A percentile compares a stretch with the other conserved stretches of the same genome.
These are phyloP conservation scores for Lanmaoa pseudosensibilis DNA, from an alignment of 768 basidiomycete genomes.

Conservation along the genomic window DNA sequence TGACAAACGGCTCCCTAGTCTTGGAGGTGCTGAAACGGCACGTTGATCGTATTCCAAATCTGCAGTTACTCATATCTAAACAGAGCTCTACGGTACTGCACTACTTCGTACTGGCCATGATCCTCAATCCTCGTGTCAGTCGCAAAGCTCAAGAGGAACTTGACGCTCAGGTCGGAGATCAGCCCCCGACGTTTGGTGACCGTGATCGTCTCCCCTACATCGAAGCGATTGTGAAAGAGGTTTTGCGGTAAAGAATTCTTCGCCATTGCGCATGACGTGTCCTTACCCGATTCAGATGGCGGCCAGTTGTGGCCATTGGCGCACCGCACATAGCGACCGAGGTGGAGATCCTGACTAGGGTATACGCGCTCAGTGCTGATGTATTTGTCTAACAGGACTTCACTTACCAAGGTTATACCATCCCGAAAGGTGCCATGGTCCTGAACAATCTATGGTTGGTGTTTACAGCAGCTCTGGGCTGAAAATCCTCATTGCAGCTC, in stretches of 20 bases:
- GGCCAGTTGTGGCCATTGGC: constrained; percentile 6
- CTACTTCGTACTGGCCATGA: constrained; percentile 7
- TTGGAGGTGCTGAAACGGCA: constrained; percentile 10
- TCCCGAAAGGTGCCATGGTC: constrained; percentile 7
- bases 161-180: constrained; percentile 1
- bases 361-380: neutral
- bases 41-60: neutral
- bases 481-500: neutral
- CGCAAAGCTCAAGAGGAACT: constrained; percentile 6
- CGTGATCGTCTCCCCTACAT: constrained; percentile 8
- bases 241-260: neutral
- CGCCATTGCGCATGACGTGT: neutral
- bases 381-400: neutral
- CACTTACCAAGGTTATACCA: neutral
- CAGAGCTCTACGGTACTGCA: constrained; percentile 7
- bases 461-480: neutral
- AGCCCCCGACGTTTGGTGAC: constrained; percentile 8
- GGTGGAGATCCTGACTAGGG: neutral
- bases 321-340: constrained; percentile 6
- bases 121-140: constrained; percentile 2
- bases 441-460: constrained; percentile 1
- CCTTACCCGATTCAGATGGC: constrained; percentile 3
- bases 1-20: neutral
- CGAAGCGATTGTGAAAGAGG: constrained; percentile 9
- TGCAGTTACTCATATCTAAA: neutral